Conservation (phyloP, 192 early-diverging fungal species). For the Coemansia sp. region DNA sequence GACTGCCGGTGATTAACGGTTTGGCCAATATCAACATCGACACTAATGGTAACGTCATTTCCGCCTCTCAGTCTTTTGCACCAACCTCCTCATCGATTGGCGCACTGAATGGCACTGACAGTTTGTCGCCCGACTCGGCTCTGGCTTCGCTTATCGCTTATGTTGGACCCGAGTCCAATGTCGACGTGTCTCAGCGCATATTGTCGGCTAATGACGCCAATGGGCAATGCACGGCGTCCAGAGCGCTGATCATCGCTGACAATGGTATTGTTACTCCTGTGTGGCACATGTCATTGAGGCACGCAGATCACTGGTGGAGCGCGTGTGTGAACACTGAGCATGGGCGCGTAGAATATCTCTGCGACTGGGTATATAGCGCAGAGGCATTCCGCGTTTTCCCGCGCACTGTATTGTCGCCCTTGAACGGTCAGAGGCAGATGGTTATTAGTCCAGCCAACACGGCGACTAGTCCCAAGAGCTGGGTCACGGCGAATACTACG, state of each 20-base stretch:
- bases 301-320: constrained; percentile 80
- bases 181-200: not conserved
- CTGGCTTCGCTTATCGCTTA: constrained; percentile 8
- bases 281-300: constrained; percentile 81
- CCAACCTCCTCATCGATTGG: not conserved
- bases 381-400: constrained; percentile 77
- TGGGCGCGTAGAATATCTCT: constrained; percentile 66
- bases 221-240: constrained; percentile 58
- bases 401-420: constrained; percentile 79
- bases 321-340: constrained; percentile 62
- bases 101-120: not conserved
- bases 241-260: constrained; percentile 67
- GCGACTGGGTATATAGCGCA: constrained; percentile 79
- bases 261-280: constrained; percentile 64
- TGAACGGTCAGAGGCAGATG: constrained; percentile 60
- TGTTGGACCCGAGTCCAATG: not conserved
- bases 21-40: constrained; percentile 86
- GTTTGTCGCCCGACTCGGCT: not conserved
- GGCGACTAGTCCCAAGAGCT: constrained; percentile 75
- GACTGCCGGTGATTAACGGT: constrained; percentile 74
- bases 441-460: constrained; percentile 58
- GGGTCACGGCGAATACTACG: constrained; percentile 63
- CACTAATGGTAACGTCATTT: constrained; percentile 62
- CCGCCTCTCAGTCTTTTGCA: constrained; percentile 72
- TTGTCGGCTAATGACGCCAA: constrained; percentile 24